Evolutionary conservation across 2,329 filamentous ascomycete genomes (phyloP), one percentile per base, ranked within the genome.

Genomic region (Talaromyces sp.): DNA sequence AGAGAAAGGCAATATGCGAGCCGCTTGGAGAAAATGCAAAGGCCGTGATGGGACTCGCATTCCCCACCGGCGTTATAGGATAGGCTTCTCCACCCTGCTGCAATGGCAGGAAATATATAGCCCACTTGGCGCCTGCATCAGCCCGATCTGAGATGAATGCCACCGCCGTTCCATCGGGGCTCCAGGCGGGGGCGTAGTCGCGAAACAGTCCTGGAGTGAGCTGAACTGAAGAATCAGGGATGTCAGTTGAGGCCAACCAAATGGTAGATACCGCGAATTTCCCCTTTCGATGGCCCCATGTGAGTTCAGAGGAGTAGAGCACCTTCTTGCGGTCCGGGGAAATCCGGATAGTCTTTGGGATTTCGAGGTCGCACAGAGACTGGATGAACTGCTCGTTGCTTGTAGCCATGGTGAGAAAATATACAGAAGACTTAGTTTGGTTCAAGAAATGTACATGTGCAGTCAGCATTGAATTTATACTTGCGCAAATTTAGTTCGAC

Each of bases 131-230:
- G 42, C 61, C 61, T 12, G 61, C 58, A 34, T 18, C 55, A 23
- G 55, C 61, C n/a, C 63, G 63, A 33, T 65, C 63, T 23, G 63
- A 65, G 18, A 60, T 40, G 59, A 64, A 66, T 8, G 61, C 65
- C 14, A 67, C 50, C 31, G 60, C 31, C 7, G 53, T 60, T 31
- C 62, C 60, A 27, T 66, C 64, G 14, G 65, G 65, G n/a, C 56
- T 59, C 65, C 63, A 67, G 47, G 56, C 18, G 30, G 65, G 61
- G 31, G 47, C 58, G 27, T 65, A 52, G 33, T 65, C 61, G 54
- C 61, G 63, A 42, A 63, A 65, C 33, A 61, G 51, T 52, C 63
- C 61, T 18, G 34, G 56, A 8, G 63, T 64, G 51, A 64, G 61
- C 51, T 64, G 57, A 16, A 23, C 53, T 30, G 61, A 60, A 59